A percentile compares a stretch with the other conserved stretches of the same genome.
These are phyloP conservation scores for Saturnispora kantuleensis DNA, from an alignment of 805 yeast genomes.

Conservation along the genomic window DNA sequence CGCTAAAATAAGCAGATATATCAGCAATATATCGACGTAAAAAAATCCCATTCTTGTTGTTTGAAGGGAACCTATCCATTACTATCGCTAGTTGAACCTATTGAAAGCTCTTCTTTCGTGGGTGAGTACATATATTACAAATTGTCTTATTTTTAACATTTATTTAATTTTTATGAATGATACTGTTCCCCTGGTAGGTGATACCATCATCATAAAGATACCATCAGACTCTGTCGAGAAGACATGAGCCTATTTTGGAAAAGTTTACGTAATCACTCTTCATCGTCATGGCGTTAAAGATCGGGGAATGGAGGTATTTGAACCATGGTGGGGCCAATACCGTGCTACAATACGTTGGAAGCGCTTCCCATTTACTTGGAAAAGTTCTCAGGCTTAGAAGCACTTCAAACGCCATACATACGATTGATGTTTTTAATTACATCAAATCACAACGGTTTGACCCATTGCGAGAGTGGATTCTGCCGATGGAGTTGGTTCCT, in stretches of 20 bases:
- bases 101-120: neutral
- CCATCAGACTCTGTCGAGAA: too few relatives aligned
- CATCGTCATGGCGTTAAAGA: neutral
- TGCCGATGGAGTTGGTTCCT: constrained; percentile 1
- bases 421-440: constrained; percentile 34
- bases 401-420: constrained; percentile 28
- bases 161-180: too few relatives aligned
- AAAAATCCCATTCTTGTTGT: too few relatives aligned
- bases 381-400: constrained; percentile 31
- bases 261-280: too few relatives aligned
- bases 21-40: too few relatives aligned
- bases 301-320: constrained; percentile 30
- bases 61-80: too few relatives aligned
- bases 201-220: too few relatives aligned
- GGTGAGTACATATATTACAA: neutral
- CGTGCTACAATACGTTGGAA: constrained; percentile 33
- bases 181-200: too few relatives aligned
- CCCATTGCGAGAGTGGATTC: constrained; percentile 13
- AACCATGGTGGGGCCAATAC: constrained; percentile 43
- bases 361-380: constrained; percentile 22
- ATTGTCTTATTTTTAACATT: too few relatives aligned
- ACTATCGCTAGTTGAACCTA: too few relatives aligned
- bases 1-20: too few relatives aligned
- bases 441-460: constrained; percentile 19
- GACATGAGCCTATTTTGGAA: too few relatives aligned